phyloP scores from a whole-genome alignment of 2,329 filamentous ascomycete species.

The Alternaria infectoria region DNA sequence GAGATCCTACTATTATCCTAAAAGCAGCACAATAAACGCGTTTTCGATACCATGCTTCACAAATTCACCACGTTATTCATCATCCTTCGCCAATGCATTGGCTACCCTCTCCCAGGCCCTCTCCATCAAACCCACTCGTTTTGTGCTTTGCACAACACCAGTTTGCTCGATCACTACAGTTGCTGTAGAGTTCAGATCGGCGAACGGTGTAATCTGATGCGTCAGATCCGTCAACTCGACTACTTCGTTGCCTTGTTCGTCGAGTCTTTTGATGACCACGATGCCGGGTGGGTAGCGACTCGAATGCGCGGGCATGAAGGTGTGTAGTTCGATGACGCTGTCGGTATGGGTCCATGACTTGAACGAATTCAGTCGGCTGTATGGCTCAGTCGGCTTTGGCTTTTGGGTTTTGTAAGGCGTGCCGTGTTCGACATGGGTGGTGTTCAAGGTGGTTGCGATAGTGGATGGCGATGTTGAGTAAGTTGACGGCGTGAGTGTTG shows the following conservation, averaged over 20 bases:
- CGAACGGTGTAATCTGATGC: not conserved
- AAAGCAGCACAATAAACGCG: not conserved
- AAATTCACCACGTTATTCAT: not conserved
- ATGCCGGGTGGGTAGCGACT: not conserved
- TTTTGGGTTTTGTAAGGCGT: not conserved
- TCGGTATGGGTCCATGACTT: not conserved
- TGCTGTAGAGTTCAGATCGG: not conserved
- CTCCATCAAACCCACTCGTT: not conserved
- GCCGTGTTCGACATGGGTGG: not conserved
- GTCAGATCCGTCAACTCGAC: not conserved
- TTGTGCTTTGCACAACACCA: not conserved
- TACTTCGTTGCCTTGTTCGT: not conserved
- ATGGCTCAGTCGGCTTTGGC: too few relatives aligned
- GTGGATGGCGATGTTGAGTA: not conserved
- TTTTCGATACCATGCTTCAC: not conserved
- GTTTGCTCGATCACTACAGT: not conserved
- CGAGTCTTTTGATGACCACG: constrained; percentile 1
- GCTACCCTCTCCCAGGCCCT: not conserved
- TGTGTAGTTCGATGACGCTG: not conserved
- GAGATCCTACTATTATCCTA: not conserved
- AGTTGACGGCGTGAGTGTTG: not conserved
- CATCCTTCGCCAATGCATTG: not conserved
- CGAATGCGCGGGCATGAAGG: not conserved
- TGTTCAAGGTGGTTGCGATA: not conserved
- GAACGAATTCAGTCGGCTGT: too few relatives aligned